Evolutionary conservation across 768 basidiomycete species (phyloP).

Genomic region (Piloderma croceum): DNA sequence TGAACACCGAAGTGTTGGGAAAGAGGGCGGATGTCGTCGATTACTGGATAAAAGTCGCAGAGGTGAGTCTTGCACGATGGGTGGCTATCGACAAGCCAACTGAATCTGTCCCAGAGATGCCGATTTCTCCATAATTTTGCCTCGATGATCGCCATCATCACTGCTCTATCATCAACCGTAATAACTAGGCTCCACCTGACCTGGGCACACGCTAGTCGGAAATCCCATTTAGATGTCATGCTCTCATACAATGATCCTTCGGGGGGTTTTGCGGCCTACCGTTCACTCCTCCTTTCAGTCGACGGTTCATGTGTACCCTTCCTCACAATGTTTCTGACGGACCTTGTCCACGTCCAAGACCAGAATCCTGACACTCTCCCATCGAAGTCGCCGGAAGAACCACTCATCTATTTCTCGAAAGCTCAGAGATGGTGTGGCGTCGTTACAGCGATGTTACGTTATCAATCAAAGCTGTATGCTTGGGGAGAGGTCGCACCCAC

Average conservation of each 20-base stretch:
- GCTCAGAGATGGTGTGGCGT: conserved; percentile 54
- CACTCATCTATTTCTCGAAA: conserved; percentile 47
- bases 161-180: conserved; percentile 54
- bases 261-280: conserved; percentile 53
- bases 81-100: conserved; percentile 5
- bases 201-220: conserved; percentile 58
- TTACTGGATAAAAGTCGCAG: conserved; percentile 74
- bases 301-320: conserved; percentile 64
- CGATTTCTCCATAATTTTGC: conserved; percentile 57
- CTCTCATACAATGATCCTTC: conserved; percentile 53
- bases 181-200: conserved; percentile 54
- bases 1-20: conserved; percentile 44
- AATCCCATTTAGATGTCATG: conserved; percentile 46
- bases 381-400: conserved; percentile 16
- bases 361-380: conserved; percentile 17
- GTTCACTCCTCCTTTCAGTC: conserved; percentile 35
- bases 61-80: conserved; percentile 40
- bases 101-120: conserved; percentile 50
- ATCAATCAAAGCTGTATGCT: conserved; percentile 48
- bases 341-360: conserved; percentile 51
- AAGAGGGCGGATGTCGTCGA: conserved; percentile 57
- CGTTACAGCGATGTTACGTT: conserved; percentile 48
- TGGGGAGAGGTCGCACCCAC: conserved; percentile 42
- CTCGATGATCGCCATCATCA: conserved; percentile 62
- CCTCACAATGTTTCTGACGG: conserved; percentile 56